These are phyloP conservation scores for Fusarium dlaminii DNA, from an alignment of 2,329 filamentous ascomycete species.

Conservation along the genomic window DNA sequence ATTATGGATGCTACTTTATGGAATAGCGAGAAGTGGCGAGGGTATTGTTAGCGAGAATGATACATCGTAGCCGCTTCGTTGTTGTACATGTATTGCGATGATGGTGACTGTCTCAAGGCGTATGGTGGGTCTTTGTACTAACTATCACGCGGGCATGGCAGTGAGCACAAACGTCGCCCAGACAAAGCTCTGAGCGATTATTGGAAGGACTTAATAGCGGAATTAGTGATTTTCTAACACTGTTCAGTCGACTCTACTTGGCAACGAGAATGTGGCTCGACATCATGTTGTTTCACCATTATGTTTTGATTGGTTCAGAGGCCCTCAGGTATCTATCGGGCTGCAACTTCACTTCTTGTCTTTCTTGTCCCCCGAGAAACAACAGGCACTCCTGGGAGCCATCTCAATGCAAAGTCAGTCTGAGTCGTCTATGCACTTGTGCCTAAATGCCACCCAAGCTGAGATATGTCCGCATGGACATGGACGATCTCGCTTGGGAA, in stretches of 20 bases:
- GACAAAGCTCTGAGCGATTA: neutral
- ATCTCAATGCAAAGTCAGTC: rapidly evolving
- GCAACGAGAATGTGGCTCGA: neutral
- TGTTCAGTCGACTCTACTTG: neutral
- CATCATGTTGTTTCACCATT: neutral
- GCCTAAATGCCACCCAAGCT: neutral
- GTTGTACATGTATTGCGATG: neutral
- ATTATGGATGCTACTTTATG: neutral
- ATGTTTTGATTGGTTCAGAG: neutral
- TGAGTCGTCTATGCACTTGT: rapidly evolving
- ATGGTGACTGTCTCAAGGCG: too few species aligned
- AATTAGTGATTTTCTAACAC: too few species aligned
- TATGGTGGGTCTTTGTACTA: too few species aligned
- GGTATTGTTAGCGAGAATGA: too few species aligned
- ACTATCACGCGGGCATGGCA: too few species aligned
- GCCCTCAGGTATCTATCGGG: neutral
- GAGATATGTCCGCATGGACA: neutral
- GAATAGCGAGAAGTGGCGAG: neutral
- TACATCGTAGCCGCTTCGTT: neutral
- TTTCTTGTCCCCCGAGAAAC: neutral
- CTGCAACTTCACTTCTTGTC: neutral
- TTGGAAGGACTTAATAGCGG: neutral
- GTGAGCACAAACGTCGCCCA: neutral
- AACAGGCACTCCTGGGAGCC: neutral
- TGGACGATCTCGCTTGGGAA: neutral